Conservation (phyloP, 2,329 filamentous ascomycete genomes). For the Colletotrichum shisoi region DNA sequence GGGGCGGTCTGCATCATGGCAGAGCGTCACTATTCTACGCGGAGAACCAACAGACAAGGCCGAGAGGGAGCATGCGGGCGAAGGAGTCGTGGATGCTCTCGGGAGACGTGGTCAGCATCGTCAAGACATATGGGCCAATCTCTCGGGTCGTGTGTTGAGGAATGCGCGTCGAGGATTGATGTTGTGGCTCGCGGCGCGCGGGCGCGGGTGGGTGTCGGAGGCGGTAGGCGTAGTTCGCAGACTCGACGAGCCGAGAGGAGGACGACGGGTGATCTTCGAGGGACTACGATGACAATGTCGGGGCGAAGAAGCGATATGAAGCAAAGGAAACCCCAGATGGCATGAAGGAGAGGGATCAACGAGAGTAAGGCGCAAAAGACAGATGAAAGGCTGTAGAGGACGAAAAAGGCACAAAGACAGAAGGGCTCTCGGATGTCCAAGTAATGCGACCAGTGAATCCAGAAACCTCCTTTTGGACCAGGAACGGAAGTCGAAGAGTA, state of each 20-base stretch:
- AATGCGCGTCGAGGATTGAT: slow-evolving; percentile 27
- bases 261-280: neutral
- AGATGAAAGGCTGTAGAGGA: neutral
- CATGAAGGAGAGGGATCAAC: neutral
- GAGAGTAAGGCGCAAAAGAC: slow-evolving; percentile 15
- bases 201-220: neutral
- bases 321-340: slow-evolving; percentile 7
- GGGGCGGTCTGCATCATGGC: slow-evolving; percentile 64
- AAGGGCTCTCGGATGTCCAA: slow-evolving; percentile 6
- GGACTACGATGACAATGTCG: neutral
- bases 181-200: slow-evolving; percentile 11
- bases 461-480: slow-evolving; percentile 8
- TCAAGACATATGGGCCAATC: slow-evolving; percentile 40
- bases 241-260: neutral
- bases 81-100: slow-evolving; percentile 34
- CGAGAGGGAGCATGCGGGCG: slow-evolving; percentile 37
- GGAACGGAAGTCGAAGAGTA: slow-evolving; percentile 26
- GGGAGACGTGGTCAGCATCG: slow-evolving; percentile 39
- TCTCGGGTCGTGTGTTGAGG: slow-evolving; percentile 25
- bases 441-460: slow-evolving; percentile 13
- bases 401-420: slow-evolving; percentile 8
- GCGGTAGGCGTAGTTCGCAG: neutral
- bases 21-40: slow-evolving; percentile 50
- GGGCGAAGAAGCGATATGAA: slow-evolving; percentile 2
- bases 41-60: slow-evolving; percentile 41